Percentiles rank a stretch among this genome's conserved stretches.
These are phyloP conservation scores for Hibiscus trionum DNA, from an alignment of 345 rosid genomes.

Conservation along the genomic window DNA sequence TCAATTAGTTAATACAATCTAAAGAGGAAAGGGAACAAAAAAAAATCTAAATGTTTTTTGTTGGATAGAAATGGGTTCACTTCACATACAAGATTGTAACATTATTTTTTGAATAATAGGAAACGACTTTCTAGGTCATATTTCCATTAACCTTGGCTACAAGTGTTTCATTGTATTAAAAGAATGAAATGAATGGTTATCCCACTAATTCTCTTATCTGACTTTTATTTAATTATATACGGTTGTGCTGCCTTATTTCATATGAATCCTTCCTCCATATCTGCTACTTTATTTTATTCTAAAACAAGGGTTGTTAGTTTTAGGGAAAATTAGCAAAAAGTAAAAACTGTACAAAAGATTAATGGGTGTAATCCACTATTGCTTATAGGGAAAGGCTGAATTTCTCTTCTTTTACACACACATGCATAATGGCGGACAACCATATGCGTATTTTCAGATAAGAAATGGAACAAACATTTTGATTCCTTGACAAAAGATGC, in stretches of 20 bases:
- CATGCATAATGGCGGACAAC: slow-evolving; percentile 8
- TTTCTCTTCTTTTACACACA: neutral
- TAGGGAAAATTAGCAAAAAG: neutral
- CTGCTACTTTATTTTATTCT: slow-evolving; percentile 1
- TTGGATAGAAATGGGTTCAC: neutral
- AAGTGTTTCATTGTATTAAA: neutral
- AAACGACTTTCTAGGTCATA: slow-evolving; percentile 20
- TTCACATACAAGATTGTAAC: slow-evolving; percentile 7
- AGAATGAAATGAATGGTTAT: slow-evolving; percentile 8
- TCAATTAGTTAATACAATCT: neutral
- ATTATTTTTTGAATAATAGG: neutral
- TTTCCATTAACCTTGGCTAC: slow-evolving; percentile 12
- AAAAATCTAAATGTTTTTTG: neutral
- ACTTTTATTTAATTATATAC: neutral
- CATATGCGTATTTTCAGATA: slow-evolving; percentile 5
- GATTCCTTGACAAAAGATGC: slow-evolving; percentile 10
- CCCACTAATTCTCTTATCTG: slow-evolving; percentile 18
- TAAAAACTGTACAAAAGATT: neutral
- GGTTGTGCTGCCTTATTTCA: slow-evolving; percentile 9
- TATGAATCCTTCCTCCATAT: neutral
- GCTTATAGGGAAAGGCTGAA: neutral
- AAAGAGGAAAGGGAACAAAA: neutral
- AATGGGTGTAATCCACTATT: slow-evolving; percentile 25
- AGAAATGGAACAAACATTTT: slow-evolving; percentile 3
- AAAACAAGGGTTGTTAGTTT: neutral